These are phyloP conservation scores for Solanum chilense DNA, from an alignment of 257 asterid species.

Conservation along the genomic window DNA sequence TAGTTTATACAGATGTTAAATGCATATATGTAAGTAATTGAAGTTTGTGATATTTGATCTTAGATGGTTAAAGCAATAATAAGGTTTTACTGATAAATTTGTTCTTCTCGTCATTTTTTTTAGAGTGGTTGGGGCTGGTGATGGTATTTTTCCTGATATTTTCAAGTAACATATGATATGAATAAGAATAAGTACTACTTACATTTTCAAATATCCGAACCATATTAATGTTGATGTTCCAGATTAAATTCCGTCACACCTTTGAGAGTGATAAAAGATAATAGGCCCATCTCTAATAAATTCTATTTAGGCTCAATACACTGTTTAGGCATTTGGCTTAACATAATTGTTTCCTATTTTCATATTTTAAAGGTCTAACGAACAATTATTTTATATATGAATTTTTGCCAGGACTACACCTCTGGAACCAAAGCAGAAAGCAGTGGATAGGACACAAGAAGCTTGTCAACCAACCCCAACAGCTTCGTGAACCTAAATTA, in stretches of 20 bases:
- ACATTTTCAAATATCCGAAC: background rate
- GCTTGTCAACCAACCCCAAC: slow-evolving; percentile 14
- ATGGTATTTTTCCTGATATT: background rate
- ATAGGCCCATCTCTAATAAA: background rate
- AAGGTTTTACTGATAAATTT: background rate
- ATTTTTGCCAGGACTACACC: slow-evolving; percentile 31
- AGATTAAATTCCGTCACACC: background rate
- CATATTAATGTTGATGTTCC: background rate
- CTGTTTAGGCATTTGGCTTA: background rate
- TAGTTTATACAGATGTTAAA: background rate
- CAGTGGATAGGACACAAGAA: slow-evolving; percentile 57
- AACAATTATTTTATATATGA: background rate
- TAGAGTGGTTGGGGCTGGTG: background rate
- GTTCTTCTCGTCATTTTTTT: background rate
- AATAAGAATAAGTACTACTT: background rate
- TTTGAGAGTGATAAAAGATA: background rate
- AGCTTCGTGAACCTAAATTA: slow-evolving; percentile 45
- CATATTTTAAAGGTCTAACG: background rate
- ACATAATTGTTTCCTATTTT: background rate
- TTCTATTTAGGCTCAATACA: background rate
- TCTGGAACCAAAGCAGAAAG: slow-evolving; percentile 57
- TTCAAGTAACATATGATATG: background rate
- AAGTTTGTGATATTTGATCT: background rate
- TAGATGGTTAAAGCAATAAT: background rate
- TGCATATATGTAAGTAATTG: background rate